phyloP scores from a whole-genome alignment of 1,139 yeast genomes.

The Candida sp. region DNA sequence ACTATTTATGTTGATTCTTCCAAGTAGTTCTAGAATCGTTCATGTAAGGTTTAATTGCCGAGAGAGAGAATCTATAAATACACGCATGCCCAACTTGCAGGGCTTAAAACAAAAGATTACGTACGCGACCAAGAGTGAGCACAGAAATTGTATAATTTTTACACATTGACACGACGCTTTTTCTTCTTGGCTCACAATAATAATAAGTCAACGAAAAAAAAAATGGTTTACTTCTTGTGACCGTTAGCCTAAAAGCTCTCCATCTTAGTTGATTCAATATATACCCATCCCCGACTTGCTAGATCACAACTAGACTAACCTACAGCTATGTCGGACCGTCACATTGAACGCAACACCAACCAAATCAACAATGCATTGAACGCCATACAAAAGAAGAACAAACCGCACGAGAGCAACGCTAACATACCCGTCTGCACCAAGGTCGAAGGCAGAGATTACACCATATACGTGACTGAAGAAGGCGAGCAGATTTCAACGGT shows the following conservation, averaged over 20 bases:
- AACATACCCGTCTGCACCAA: conserved; percentile 1
- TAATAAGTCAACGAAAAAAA: neutral
- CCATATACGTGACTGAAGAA: conserved; percentile 67
- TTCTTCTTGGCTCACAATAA: too few species aligned
- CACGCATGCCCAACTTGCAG: neutral
- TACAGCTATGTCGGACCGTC: neutral
- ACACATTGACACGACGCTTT: too few species aligned
- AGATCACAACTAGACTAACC: neutral
- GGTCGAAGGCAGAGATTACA: conserved; percentile 42
- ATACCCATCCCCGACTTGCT: too few species aligned
- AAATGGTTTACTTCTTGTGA: neutral
- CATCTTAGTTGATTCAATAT: too few species aligned
- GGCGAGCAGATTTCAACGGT: conserved; percentile 70
- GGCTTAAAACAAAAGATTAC: neutral
- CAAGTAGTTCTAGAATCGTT: neutral
- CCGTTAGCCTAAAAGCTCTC: neutral
- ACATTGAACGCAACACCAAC: conserved; percentile 42
- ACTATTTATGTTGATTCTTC: conserved; percentile 65
- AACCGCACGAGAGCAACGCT: conserved; percentile 26
- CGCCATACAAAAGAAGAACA: conserved; percentile 59
- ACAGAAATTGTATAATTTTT: too few species aligned
- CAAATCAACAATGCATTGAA: conserved; percentile 79
- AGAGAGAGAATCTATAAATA: neutral
- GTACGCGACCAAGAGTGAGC: too few species aligned
- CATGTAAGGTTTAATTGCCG: neutral